phyloP scores from a whole-genome alignment of 2,329 filamentous ascomycete species.

The Westerdykella aurantiaca region DNA sequence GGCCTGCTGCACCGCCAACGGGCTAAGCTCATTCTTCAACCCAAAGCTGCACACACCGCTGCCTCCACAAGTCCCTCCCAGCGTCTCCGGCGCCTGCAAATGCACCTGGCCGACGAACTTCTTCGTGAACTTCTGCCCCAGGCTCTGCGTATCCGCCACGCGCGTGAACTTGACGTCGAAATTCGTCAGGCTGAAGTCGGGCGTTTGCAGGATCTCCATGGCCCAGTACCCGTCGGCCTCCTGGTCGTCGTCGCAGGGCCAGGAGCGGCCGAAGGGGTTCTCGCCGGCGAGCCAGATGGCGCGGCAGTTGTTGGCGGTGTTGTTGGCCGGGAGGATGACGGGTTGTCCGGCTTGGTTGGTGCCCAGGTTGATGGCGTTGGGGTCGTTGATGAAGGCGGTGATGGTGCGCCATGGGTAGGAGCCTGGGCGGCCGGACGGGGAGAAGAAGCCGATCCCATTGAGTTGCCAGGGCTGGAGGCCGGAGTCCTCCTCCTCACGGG shows the following conservation, averaged over 20 bases:
- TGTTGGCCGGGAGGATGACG: conserved; percentile 14
- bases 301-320: conserved; percentile 17
- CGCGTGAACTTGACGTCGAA: conserved; percentile 23
- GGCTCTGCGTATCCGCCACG: conserved; percentile 10
- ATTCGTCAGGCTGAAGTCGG: conserved; percentile 7
- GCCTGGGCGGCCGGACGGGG: conserved; percentile 17
- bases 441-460: conserved; percentile 5
- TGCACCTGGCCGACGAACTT: conserved; percentile 10
- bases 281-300: conserved; percentile 20
- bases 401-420: conserved; percentile 17
- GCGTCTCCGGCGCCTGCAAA: conserved; percentile 13
- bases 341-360: neutral
- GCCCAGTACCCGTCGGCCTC: conserved; percentile 18
- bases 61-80: conserved; percentile 14
- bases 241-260: conserved; percentile 17
- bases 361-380: conserved; percentile 13
- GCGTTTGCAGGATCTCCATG: conserved; percentile 14
- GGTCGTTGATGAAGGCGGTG: conserved; percentile 21
- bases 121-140: conserved; percentile 11
- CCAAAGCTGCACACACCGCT: conserved; percentile 17
- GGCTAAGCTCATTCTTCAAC: conserved; percentile 5
- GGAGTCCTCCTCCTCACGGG: conserved; percentile 4
- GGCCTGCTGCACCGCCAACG: neutral
- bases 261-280: conserved; percentile 15
- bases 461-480: conserved; percentile 19